Evolutionary conservation across 805 yeast species (phyloP).

Genomic region (Kodamaea fukazawae): DNA sequence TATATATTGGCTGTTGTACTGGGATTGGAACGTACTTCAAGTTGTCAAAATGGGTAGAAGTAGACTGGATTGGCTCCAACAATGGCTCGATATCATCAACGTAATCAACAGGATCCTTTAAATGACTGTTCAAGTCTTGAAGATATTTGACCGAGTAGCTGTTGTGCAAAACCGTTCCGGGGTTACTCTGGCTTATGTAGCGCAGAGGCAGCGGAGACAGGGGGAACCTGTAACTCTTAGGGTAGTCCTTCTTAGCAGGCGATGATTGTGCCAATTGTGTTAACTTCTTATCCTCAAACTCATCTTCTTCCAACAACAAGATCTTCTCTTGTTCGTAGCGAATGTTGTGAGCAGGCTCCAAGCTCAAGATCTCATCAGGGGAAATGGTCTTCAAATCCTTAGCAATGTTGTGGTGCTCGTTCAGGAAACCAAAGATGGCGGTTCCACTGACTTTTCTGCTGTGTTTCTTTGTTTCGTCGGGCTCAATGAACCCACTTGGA

Average conservation of each 20-base stretch:
- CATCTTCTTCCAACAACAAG: slow-evolving; percentile 29
- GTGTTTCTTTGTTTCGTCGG: slow-evolving; percentile 33
- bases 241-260: slow-evolving; percentile 37
- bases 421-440: slow-evolving; percentile 72
- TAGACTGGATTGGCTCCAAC: slow-evolving; percentile 13
- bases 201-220: slow-evolving; percentile 32
- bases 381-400: slow-evolving; percentile 47
- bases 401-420: slow-evolving; percentile 40
- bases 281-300: slow-evolving; percentile 12
- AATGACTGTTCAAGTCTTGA: slow-evolving; percentile 24
- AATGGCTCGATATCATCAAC: slow-evolving; percentile 37
- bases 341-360: slow-evolving; percentile 3
- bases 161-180: slow-evolving; percentile 10
- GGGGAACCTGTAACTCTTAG: slow-evolving; percentile 58
- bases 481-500: slow-evolving; percentile 41
- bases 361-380: slow-evolving; percentile 31
- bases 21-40: slow-evolving; percentile 41
- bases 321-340: slow-evolving; percentile 13
- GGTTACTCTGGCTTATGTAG: slow-evolving; percentile 10
- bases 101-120: slow-evolving; percentile 16
- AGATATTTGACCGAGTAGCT: slow-evolving; percentile 44
- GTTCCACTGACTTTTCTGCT: slow-evolving; percentile 71
- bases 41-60: slow-evolving; percentile 7
- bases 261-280: slow-evolving; percentile 10
- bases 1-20: slow-evolving; percentile 32